Base-by-base conservation (phyloP, 169 alveolate genomes). In the Sarcocystis neurona region DNA sequence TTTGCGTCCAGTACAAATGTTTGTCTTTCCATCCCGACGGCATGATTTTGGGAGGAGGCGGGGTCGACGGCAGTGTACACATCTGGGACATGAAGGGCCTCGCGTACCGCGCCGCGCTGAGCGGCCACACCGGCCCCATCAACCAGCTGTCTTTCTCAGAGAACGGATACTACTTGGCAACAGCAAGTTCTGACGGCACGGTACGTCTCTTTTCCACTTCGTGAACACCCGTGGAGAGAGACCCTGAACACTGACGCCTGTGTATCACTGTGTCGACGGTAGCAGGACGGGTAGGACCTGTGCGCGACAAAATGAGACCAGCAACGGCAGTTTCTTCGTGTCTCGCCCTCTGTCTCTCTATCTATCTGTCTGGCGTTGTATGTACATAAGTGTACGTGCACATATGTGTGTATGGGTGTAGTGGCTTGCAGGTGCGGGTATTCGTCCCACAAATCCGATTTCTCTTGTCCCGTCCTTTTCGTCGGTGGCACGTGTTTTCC, bases 21-120 rank as follows among this genome's bases (percentile, higher is more conserved):
- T 48, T 78, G 30, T 41, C 78, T 15, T 93, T 94, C 77, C 98
- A 96, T 39, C 98, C 98, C 5, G 98, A 96, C 86, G 98, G 98
- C 0, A 88, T 96, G 89, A 93, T 96, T 89, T 58, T 95, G 23
- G 95, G 96, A 0, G 97, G 96, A 2, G 95, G 94, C 15, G 92
- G 94, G 0, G 89, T 85, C 5, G 94, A 93, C 82, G 96, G 97
- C 0, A 87, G 85, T 32, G 91, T 96, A 20, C 95, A 95, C 79
- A 94, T 96, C 0, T 96, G 97, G 95, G 98, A 96, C 84, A 88
- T 96, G 53, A 92, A 96, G 46, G 94, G 93, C 53, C 90, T 87
- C 85, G 90, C 87, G 47, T 90, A 79, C 79, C 92, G 88, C 48
- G 96, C 93, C 23, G 88, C 95, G 34, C 63, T 94, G 53, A 53